Percentiles rank a stretch among this genome's conserved stretches.
Evolutionary conservation across 257 asterid species (phyloP).

Genomic region (Coffea eugenioides): DNA sequence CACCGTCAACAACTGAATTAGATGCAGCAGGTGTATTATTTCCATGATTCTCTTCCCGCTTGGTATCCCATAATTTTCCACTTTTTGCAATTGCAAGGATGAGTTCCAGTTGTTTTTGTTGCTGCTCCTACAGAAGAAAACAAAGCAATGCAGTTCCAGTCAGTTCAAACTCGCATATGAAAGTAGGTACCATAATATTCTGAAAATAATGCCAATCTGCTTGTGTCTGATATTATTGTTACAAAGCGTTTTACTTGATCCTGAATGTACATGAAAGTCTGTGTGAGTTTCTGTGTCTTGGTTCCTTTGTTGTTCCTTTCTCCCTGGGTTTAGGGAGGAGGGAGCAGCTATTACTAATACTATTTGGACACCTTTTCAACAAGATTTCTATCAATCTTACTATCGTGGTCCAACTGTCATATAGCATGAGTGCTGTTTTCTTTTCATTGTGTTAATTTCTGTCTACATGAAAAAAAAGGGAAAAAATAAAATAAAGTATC

Average conservation of each 20-base stretch:
- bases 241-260: too few species aligned
- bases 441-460: not conserved
- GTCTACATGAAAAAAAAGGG: not conserved
- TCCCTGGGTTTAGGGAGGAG: not conserved
- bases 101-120: conserved; percentile 72
- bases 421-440: not conserved
- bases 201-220: not conserved
- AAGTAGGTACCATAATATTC: not conserved
- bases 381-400: not conserved
- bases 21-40: conserved; percentile 9
- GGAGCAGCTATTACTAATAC: not conserved
- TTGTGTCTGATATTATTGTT: not conserved
- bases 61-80: conserved; percentile 39
- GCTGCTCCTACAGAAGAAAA: conserved; percentile 61
- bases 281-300: not conserved
- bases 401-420: too few species aligned
- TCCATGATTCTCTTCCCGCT: conserved; percentile 11
- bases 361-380: not conserved
- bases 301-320: not conserved
- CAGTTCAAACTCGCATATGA: not conserved
- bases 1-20: conserved; percentile 24
- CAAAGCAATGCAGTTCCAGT: conserved; percentile 3
- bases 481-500: not conserved
- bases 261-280: too few species aligned
- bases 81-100: conserved; percentile 53